Conservation (phyloP, 768 basidiomycete species). For the Exidia glandulosa region DNA sequence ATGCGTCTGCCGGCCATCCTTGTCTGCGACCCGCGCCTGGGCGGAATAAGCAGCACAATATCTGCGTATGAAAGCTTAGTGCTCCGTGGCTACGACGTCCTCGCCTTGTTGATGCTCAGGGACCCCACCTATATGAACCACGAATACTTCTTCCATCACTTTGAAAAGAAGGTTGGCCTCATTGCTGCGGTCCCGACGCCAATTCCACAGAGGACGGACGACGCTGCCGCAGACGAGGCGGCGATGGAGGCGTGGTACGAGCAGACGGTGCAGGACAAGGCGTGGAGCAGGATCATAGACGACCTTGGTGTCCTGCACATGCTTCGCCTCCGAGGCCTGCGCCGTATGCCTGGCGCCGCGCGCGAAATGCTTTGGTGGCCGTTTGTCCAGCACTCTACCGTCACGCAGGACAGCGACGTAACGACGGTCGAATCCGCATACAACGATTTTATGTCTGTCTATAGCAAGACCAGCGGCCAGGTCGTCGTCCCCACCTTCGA, state of each 20-base stretch:
- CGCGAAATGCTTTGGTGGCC: conserved; percentile 90
- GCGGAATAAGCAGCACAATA: conserved; percentile 89
- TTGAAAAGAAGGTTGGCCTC: conserved; percentile 55
- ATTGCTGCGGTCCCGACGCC: conserved; percentile 47
- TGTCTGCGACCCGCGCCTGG: conserved; percentile 79
- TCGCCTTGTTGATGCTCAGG: conserved; percentile 71
- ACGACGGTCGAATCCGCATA: conserved; percentile 87
- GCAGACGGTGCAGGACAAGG: conserved; percentile 26
- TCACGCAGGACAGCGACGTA: conserved; percentile 59
- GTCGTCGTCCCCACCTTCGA: conserved; percentile 47
- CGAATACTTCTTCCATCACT: conserved; percentile 72
- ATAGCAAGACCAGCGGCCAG: conserved; percentile 15
- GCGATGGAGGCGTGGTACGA: conserved; percentile 67
- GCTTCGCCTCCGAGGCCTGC: conserved; percentile 57
- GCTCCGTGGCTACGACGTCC: conserved; percentile 83
- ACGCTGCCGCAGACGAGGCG: conserved; percentile 31
- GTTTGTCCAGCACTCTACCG: conserved; percentile 80
- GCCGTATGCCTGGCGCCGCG: conserved; percentile 73
- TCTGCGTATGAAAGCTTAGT: conserved; percentile 85
- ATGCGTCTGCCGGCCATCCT: conserved; percentile 82
- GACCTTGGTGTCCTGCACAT: conserved; percentile 62
- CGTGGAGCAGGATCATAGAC: conserved; percentile 46
- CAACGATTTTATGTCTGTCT: conserved; percentile 77
- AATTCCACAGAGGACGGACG: conserved; percentile 36
- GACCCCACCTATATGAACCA: conserved; percentile 83